Percentiles rank a stretch among this genome's conserved stretches.
These are phyloP conservation scores for Saururus chinensis DNA, from an alignment of 164 flowering plant species.

Conservation along the genomic window DNA sequence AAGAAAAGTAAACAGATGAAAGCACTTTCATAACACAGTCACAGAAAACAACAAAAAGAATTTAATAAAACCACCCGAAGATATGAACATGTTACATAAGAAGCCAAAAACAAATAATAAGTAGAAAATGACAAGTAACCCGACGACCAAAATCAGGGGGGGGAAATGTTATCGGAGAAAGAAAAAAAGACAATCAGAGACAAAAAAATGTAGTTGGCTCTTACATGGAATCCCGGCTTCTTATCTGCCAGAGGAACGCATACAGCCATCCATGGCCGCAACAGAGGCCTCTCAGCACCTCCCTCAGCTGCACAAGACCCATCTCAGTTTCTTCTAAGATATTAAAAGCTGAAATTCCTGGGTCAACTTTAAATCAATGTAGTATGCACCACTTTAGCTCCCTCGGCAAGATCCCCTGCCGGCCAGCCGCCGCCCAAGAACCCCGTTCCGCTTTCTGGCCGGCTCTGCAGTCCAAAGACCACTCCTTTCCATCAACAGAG, in stretches of 20 bases:
- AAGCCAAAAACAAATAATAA: conserved; percentile 7
- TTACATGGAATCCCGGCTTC: conserved; percentile 54
- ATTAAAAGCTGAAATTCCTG: no score
- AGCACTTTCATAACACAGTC: no score
- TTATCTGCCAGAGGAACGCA: conserved; percentile 64
- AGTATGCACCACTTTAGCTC: conserved; percentile 2
- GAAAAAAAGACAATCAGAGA: neutral
- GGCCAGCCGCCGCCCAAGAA: conserved; percentile 13
- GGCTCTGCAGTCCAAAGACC: conserved; percentile 7
- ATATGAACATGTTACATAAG: conserved; percentile 1
- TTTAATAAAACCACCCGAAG: neutral
- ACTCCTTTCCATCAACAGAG: conserved; percentile 12
- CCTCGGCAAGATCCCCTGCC: conserved; percentile 24
- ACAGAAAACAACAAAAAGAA: neutral
- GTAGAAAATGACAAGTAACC: conserved; percentile 1
- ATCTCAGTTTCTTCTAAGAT: neutral
- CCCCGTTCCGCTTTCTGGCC: conserved; percentile 5
- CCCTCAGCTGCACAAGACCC: conserved; percentile 24
- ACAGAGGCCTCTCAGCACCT: conserved; percentile 42
- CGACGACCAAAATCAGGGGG: neutral
- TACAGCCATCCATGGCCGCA: conserved; percentile 64
- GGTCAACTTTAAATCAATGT: neutral
- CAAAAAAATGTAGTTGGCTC: conserved; percentile 8
- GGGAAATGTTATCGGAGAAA: no score
- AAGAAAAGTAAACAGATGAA: neutral